Evolutionary conservation across 345 rosid species (phyloP), one percentile per base, ranked within the genome.

Genomic region (Clausena lansium): DNA sequence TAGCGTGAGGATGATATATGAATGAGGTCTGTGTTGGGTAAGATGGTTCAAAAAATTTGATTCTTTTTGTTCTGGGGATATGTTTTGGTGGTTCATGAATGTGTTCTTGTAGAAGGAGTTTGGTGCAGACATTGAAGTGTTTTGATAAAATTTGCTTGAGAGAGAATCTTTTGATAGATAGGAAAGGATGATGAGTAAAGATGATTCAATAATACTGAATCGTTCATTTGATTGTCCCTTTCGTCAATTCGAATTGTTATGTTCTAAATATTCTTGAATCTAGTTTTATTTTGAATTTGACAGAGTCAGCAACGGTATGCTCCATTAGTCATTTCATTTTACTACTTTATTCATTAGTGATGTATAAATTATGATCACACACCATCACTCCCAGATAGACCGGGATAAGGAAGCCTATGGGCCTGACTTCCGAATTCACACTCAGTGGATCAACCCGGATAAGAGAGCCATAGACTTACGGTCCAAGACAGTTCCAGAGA

Each of bases 21-120:
- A 58, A 59, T 62, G 66, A 71, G 79, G 75, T 84, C 71, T 60
- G 24, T 28, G 6, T 59, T 55, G 36, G 65, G 19, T 70, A 41
- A 41, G 22, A 39, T 39, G 45, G 41, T 75, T 50, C 11, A 9
- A 30, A 52, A 27, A 74, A 27, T 5, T 24, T 39, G 28, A 50
- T 63, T n/a, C 11, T 25, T 32, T 32, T 65, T 20, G 19, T 15
- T 50, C 15, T 6, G 0, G 6, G 59, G 60, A 28, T 25, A 27
- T 50, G 19, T 19, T 41, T 73, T 60, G 4, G 9, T 60, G 4
- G 9, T 28, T 19, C 25, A 17, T 19, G 20, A n/a, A 8, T 32
- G n/a, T 35, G 17, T 32, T 20, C 9, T 11, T 39, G 36, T 61
- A 19, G 5, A 74, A 59, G 39, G 41, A 61, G 17, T 39, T 47